Evolutionary conservation across 2,329 filamentous ascomycete genomes (phyloP).

Genomic region (Cercospora sesami): DNA sequence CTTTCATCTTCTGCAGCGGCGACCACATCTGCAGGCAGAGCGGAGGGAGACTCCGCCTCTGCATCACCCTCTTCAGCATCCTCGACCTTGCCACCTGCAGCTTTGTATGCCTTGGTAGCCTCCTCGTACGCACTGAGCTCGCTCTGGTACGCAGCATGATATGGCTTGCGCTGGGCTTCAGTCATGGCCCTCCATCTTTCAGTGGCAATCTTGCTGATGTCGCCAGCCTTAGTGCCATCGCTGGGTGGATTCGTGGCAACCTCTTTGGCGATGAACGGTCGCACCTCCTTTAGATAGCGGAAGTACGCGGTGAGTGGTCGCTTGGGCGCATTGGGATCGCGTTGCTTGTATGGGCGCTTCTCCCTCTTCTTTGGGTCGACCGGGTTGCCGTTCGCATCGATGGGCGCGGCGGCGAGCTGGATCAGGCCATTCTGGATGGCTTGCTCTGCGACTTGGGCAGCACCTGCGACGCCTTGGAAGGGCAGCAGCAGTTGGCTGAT

Average conservation of each 20-base stretch:
- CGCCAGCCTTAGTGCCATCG: conserved; percentile 73
- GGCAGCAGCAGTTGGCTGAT: conserved; percentile 35
- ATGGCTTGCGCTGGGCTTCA: conserved; percentile 69
- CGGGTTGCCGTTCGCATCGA: conserved; percentile 14
- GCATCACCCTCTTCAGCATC: conserved; percentile 31
- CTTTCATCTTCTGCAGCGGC: conserved; percentile 31
- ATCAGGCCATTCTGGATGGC: conserved; percentile 23
- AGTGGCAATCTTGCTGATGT: conserved; percentile 84
- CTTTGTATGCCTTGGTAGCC: conserved; percentile 58
- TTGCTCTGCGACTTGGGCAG: conserved; percentile 29
- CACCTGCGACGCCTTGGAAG: conserved; percentile 28
- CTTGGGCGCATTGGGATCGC: conserved; percentile 91
- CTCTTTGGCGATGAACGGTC: conserved; percentile 69
- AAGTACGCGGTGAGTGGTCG: conserved; percentile 92
- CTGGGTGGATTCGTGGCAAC: conserved; percentile 60
- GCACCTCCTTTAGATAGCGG: conserved; percentile 86
- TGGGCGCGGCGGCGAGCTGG: conserved; percentile 9
- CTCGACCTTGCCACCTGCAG: conserved; percentile 42
- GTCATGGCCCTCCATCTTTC: conserved; percentile 80
- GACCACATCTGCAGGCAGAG: conserved; percentile 20
- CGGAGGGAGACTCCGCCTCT: conserved; percentile 22
- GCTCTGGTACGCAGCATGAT: conserved; percentile 59
- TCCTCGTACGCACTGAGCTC: conserved; percentile 59
- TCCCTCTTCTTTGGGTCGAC: conserved; percentile 33
- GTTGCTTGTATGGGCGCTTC: conserved; percentile 50